Evolutionary conservation across 2,329 filamentous ascomycete species (phyloP), one percentile per base, ranked within the genome.

Genomic region (Esteya vermicola): DNA sequence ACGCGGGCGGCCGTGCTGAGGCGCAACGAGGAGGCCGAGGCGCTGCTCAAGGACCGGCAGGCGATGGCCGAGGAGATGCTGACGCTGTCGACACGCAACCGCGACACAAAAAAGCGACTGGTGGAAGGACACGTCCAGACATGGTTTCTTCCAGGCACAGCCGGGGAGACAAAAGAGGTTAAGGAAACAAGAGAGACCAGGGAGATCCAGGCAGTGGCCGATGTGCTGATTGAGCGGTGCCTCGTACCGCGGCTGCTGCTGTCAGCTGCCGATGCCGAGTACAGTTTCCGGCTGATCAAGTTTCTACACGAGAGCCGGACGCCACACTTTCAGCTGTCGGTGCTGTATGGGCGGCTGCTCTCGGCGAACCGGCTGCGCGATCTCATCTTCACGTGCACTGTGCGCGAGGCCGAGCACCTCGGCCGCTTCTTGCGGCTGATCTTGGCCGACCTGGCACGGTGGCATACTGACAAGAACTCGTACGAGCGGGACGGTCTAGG

Each of bases 331-430:
- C 80, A 82, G 52, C 80, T 91, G 14, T 78, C 89, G 60, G 79
- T 82, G 23, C 64, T 98, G 2, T 80, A 93, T 50, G 82, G 88
- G 47, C 76, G 82, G 14, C 67, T 98, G 1, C 93, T 98, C 61
- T 78, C 78, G 50, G 75, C 86, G 43, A 85, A 93, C 52, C 72
- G 83, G 42, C 66, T 96, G 16, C 77, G 83, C 2, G 72, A 80
- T 9, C 70, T 95, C 38, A 85, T 98, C 42, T 95, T 93, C 56
- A 78, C 81, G 36, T 93, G 83, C 55, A 93, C 88, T 0, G 80
- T 89, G 20, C 80, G 85, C 41, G 93, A 98, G 59, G 85, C 86
- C 0, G 85, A 94, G 56, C 85, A 93, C 49, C 65, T 98, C n/a
- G 91, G 86, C 12, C 82, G 84, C 20, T 96, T 98, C 57, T 62